Base-by-base conservation (phyloP, 768 basidiomycete species). In the Basidioascus undulatus region DNA sequence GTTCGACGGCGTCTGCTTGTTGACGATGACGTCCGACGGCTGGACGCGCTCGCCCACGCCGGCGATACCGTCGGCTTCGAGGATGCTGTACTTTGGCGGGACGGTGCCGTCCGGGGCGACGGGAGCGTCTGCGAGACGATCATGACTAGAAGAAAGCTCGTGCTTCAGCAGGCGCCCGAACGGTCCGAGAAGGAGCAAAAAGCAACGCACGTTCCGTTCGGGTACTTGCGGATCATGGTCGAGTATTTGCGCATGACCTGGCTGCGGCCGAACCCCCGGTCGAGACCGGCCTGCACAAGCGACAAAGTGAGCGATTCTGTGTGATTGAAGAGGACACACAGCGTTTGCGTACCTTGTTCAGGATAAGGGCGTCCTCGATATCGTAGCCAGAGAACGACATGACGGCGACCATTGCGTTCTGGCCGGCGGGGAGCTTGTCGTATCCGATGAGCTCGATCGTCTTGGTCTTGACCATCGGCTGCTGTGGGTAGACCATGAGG, bases 341-440 rank as follows among this genome's bases (percentile, higher is more conserved):
- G 25, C 18, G 0, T 11, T 10, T 11, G 18, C 24, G 20, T 30
- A 73, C 82, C 65, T 76, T 84, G 59, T 98, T 98, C 44, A 89
- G 65, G 51, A 98, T 96, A 41, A 96, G 65, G 3, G 92, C 92
- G 57, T 98, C 92, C 62, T 98, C 92, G 48, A 98, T 98, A 65
- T 98, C 92, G 57, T 96, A 98, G 20, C 92, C 92, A 5, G 87
- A 92, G 60, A 80, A 98, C 57, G 82, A 86, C 92, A 98, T 98
- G 49, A 96, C 86, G 10, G 92, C 92, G 34, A 98, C 83, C 0
- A 76, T 94, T 10, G 92, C 92, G 55, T 98, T 98, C 59, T 98
- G 87, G 12, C 92, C 92, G 5, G 92, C 92, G 5, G 92, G 92
- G 5, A 98, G 68, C 45, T 76, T 76, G 59, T 98, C 87, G 55